A percentile compares a stretch with the other conserved stretches of the same genome.
Evolutionary conservation across 2,329 filamentous ascomycete species (phyloP).

Genomic region (Cryphonectria japonica): DNA sequence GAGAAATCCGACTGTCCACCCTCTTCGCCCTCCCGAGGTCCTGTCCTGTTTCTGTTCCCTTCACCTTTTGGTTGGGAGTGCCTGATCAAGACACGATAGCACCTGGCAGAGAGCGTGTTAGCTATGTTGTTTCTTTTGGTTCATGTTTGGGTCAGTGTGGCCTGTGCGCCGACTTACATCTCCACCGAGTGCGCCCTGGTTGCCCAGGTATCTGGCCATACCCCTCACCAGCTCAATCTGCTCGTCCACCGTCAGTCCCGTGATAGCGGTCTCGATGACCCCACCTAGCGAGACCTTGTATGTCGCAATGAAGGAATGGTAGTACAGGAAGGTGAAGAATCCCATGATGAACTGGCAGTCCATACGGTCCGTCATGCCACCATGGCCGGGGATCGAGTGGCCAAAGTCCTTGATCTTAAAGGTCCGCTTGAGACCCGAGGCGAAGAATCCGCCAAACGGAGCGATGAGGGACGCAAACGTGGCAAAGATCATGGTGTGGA

Average conservation of each 20-base stretch:
- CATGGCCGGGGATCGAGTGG: constrained; percentile 95
- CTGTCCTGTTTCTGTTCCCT: background rate
- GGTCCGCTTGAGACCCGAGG: constrained; percentile 93
- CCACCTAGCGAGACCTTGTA: constrained; percentile 84
- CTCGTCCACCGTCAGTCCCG: constrained; percentile 82
- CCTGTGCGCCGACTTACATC: constrained; percentile 39
- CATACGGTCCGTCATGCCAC: constrained; percentile 98
- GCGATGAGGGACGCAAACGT: constrained; percentile 96
- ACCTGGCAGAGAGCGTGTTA: constrained; percentile 33
- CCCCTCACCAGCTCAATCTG: constrained; percentile 79
- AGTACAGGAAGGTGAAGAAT: constrained; percentile 98
- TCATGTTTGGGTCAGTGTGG: background rate
- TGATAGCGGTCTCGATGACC: constrained; percentile 90
- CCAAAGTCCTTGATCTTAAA: constrained; percentile 99
- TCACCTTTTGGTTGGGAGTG: constrained; percentile 36
- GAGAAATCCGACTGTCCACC: background rate
- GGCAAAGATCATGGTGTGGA: constrained; percentile 87
- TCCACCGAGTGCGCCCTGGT: constrained; percentile 58
- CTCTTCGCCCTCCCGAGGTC: background rate
- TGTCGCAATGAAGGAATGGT: constrained; percentile 92
- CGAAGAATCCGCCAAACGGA: constrained; percentile 97
- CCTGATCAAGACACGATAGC: constrained; percentile 40
- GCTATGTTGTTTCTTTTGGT: background rate
- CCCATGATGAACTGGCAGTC: constrained; percentile 99
- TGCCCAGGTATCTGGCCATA: constrained; percentile 66